These are phyloP conservation scores for Annona cherimola DNA, from an alignment of 164 flowering plant genomes.

Conservation along the genomic window DNA sequence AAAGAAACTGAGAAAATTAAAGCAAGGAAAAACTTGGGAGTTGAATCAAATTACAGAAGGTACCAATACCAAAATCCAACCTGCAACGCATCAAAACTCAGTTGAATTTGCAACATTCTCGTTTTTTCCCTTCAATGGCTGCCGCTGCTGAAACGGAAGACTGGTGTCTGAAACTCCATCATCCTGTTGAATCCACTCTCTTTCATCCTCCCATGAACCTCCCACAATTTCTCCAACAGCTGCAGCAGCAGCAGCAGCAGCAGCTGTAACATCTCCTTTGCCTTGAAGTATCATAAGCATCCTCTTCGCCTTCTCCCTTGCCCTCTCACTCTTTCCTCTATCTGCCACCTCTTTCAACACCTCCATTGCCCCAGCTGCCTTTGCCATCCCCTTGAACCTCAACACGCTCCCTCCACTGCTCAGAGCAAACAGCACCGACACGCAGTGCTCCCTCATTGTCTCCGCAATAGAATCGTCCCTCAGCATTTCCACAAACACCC, in stretches of 20 bases:
- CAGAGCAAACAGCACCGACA: slow-evolving; percentile 66
- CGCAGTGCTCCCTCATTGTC: slow-evolving; percentile 62
- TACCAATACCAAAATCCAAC: neutral
- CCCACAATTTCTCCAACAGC: slow-evolving; percentile 24
- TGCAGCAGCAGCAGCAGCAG: neutral
- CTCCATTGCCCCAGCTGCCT: slow-evolving; percentile 72
- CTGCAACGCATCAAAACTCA: slow-evolving; percentile 36
- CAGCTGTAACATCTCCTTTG: slow-evolving; percentile 20
- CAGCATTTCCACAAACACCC: slow-evolving; percentile 48
- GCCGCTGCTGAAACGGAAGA: slow-evolving; percentile 30
- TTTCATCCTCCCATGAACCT: slow-evolving; percentile 26
- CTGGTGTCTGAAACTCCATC: slow-evolving; percentile 30
- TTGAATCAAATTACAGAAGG: neutral
- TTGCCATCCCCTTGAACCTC: slow-evolving; percentile 79
- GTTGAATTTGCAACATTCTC: slow-evolving; percentile 37
- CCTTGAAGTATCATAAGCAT: slow-evolving; percentile 52
- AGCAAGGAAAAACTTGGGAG: neutral
- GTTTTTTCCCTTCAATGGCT: slow-evolving; percentile 21
- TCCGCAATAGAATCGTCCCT: slow-evolving; percentile 28
- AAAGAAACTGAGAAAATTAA: neutral
- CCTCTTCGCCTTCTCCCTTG: slow-evolving; percentile 63
- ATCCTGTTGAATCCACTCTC: slow-evolving; percentile 17
- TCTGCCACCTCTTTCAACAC: slow-evolving; percentile 59
- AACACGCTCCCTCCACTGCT: slow-evolving; percentile 49
- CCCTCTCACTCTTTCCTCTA: slow-evolving; percentile 49